Base-by-base conservation (phyloP, 805 yeast species). In the Zygotorulaspora sp. region DNA sequence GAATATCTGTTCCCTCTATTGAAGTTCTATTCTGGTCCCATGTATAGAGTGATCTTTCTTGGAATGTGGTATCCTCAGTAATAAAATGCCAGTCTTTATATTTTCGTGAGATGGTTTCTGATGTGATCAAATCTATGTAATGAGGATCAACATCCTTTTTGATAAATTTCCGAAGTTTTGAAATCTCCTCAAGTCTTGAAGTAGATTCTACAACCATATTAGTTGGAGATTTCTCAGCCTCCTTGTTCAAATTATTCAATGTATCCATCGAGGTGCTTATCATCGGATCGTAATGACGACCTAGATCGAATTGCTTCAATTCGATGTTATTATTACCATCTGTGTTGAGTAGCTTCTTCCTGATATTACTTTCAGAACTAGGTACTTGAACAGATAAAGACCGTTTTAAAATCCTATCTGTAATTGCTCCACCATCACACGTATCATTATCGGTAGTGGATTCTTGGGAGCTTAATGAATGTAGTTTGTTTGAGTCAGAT, bases 71-170 rank as follows among this genome's bases (percentile, higher is more conserved):
- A 23, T 51, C 35, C 10, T 41, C 35, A 4, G 39, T 43, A 17
- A 58, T 45, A 30, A 56, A 55, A 41, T 48, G 49, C 61, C 61
- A 58, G 37, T 58, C 62, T 22, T 41, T 36, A 41, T 40, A 53
- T 30, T 45, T 48, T 11, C 40, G 41, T 9, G 58, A 48, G 10
- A 50, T 40, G 3, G 38, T 38, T 32, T 57, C 59, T 19, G 35
- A 36, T 5, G 38, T 14, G 19, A 56, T 32, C 27, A 47, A n/a
- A 26, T 55, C 53, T 8, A 52, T 22, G 17, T 53, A 40, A 6
- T 32, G 38, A 15, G 41, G 26, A n/a, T 43, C 40, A 2, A 43
- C 43, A 2, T 34, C 20, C 6, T 27, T 32, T 24, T 40, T 31
- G 11, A 40, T 28, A 11, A 20, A 20, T 12, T 23, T 11, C 21